Conservation (phyloP, 164 flowering plant species). For the Vitis labrusca region DNA sequence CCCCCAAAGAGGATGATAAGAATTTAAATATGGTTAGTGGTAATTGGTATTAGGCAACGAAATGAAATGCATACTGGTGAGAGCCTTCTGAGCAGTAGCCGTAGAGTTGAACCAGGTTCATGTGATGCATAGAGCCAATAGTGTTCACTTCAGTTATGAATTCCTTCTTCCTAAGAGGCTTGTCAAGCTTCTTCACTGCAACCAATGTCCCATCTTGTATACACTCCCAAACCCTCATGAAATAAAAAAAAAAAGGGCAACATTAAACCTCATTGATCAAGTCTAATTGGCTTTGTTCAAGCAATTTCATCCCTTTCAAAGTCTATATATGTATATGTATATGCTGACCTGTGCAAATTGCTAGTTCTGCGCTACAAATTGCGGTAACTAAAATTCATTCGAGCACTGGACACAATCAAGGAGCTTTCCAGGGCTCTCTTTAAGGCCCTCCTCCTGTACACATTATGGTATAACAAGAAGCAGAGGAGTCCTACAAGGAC, state of each 20-base stretch:
- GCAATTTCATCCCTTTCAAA: too few relatives aligned
- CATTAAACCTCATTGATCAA: too few relatives aligned
- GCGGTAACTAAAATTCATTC: slow-evolving; percentile 58
- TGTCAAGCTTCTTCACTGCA: slow-evolving; percentile 91
- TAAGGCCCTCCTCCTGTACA: slow-evolving; percentile 39
- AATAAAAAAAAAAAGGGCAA: neutral
- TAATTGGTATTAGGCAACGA: neutral
- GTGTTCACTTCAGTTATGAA: slow-evolving; percentile 88
- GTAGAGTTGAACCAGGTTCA: slow-evolving; percentile 88
- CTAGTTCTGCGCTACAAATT: slow-evolving; percentile 60
- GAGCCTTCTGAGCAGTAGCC: slow-evolving; percentile 89
- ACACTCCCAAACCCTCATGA: slow-evolving; percentile 93
- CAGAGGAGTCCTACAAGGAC: slow-evolving; percentile 55
- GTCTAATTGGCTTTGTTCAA: too few relatives aligned
- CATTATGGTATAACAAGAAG: slow-evolving; percentile 47
- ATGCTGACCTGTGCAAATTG: slow-evolving; percentile 63
- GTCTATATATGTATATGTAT: neutral
- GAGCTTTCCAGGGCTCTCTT: slow-evolving; percentile 27
- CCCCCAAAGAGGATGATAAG: too few relatives aligned
- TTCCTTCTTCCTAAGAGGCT: slow-evolving; percentile 89
- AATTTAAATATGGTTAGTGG: too few relatives aligned
- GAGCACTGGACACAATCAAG: slow-evolving; percentile 52
- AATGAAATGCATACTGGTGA: slow-evolving; percentile 47
- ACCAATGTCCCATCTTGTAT: slow-evolving; percentile 77
- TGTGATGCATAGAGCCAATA: slow-evolving; percentile 94